Conservation (phyloP, 371 early-diverging fungal genomes). For the Apophysomyces sp. region DNA sequence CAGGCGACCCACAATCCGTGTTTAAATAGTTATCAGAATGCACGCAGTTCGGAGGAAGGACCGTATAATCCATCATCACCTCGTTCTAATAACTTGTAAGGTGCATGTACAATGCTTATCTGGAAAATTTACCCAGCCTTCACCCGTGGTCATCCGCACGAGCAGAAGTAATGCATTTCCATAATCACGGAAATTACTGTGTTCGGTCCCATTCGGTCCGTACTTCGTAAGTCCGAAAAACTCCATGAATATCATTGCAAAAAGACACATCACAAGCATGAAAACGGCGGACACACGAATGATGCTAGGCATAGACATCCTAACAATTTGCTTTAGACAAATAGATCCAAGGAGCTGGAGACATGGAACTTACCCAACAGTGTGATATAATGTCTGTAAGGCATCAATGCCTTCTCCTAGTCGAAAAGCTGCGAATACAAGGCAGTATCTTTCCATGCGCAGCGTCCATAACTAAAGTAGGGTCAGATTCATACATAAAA, state of each 20-base stretch:
- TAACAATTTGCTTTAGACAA: constrained; percentile 1
- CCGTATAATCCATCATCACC: constrained; percentile 55
- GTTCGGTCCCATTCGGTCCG: constrained; percentile 40
- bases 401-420: constrained; percentile 58
- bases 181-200: constrained; percentile 54
- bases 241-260: constrained; percentile 62
- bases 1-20: constrained; percentile 52
- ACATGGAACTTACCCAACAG: constrained; percentile 41
- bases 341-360: background rate
- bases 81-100: constrained; percentile 27
- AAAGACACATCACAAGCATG: constrained; percentile 55
- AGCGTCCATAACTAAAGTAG: constrained; percentile 35
- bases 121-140: constrained; percentile 53
- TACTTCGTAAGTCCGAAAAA: constrained; percentile 60
- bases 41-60: constrained; percentile 49
- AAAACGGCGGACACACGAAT: constrained; percentile 61
- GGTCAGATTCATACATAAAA: background rate
- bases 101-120: no score
- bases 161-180: constrained; percentile 57
- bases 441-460: constrained; percentile 52
- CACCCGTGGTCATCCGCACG: constrained; percentile 58
- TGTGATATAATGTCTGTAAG: constrained; percentile 55
- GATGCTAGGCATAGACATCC: constrained; percentile 52
- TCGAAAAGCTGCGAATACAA: constrained; percentile 57
- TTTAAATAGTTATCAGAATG: constrained; percentile 44